Evolutionary conservation across 108 stramenopile species (phyloP).

Genomic region (Epithemia pelagica): DNA sequence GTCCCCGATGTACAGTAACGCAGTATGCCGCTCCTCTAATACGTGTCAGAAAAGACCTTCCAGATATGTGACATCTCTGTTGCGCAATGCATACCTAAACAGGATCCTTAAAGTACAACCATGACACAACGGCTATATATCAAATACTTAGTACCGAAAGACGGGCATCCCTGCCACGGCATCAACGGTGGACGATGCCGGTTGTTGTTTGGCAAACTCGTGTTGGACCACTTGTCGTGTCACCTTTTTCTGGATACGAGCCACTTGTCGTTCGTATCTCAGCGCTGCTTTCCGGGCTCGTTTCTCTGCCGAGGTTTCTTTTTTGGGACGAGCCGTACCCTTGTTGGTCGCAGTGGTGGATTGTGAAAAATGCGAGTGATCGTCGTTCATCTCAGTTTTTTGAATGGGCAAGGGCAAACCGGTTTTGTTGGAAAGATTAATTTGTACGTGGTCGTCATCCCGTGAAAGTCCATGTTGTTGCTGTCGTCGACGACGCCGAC

Average conservation of each 20-base stretch:
- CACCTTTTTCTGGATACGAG: constrained; percentile 89
- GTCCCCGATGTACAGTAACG: too few relatives aligned
- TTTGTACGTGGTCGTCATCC: too few relatives aligned
- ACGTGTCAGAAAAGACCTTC: too few relatives aligned
- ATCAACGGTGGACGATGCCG: constrained; percentile 29
- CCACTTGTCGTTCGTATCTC: constrained; percentile 79
- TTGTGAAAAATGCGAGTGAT: constrained; percentile 22
- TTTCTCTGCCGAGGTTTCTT: constrained; percentile 84
- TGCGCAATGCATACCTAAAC: too few relatives aligned
- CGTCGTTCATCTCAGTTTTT: constrained; percentile 13
- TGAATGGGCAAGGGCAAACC: constrained; percentile 65
- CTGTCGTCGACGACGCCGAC: constrained; percentile 25
- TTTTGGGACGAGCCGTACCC: constrained; percentile 67
- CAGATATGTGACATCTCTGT: too few relatives aligned
- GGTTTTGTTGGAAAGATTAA: constrained; percentile 83
- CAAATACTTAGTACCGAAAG: constrained; percentile 72
- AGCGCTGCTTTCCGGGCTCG: constrained; percentile 66
- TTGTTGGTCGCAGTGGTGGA: constrained; percentile 41
- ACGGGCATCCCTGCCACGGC: constrained; percentile 73
- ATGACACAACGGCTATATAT: too few relatives aligned
- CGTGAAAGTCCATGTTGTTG: constrained; percentile 22
- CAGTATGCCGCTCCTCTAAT: too few relatives aligned
- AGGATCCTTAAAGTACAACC: too few relatives aligned
- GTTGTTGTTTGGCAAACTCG: constrained; percentile 56
- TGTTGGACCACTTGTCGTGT: constrained; percentile 80